These are phyloP conservation scores for Phoenix roebelenii DNA, from an alignment of 176 grass and related monocot genomes.

Conservation along the genomic window DNA sequence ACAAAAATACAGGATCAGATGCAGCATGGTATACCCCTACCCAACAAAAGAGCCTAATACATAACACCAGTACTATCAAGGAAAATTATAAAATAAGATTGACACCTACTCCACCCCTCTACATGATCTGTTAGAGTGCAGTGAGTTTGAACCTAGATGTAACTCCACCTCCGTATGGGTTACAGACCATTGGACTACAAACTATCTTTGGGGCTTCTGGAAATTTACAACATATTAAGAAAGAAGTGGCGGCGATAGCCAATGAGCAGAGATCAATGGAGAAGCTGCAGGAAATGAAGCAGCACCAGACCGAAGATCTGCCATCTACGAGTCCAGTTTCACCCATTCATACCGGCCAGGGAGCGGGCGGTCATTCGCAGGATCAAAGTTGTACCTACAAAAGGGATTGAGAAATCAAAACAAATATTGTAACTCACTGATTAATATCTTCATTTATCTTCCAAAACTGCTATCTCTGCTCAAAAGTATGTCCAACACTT, in stretches of 20 bases:
- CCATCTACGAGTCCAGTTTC: constrained; percentile 36
- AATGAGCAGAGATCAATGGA: constrained; percentile 15
- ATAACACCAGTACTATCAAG: too few species aligned
- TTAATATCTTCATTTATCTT: too few species aligned
- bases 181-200: not conserved
- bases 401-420: not conserved
- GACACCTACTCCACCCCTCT: too few species aligned
- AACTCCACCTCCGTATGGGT: constrained; percentile 4
- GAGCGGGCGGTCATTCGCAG: constrained; percentile 35
- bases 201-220: constrained; percentile 1
- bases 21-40: too few species aligned
- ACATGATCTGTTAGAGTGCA: too few species aligned
- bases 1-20: too few species aligned
- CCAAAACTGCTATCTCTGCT: too few species aligned
- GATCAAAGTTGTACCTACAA: constrained; percentile 67
- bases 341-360: constrained; percentile 58
- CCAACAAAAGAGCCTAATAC: too few species aligned
- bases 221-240: constrained; percentile 16
- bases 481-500: too few species aligned
- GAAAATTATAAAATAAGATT: too few species aligned
- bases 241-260: not conserved
- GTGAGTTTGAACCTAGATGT: not conserved
- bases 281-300: not conserved
- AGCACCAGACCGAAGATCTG: not conserved
- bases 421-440: not conserved